Evolutionary conservation across 2,329 filamentous ascomycete species (phyloP).

Genomic region (Xylariaceae sp.): DNA sequence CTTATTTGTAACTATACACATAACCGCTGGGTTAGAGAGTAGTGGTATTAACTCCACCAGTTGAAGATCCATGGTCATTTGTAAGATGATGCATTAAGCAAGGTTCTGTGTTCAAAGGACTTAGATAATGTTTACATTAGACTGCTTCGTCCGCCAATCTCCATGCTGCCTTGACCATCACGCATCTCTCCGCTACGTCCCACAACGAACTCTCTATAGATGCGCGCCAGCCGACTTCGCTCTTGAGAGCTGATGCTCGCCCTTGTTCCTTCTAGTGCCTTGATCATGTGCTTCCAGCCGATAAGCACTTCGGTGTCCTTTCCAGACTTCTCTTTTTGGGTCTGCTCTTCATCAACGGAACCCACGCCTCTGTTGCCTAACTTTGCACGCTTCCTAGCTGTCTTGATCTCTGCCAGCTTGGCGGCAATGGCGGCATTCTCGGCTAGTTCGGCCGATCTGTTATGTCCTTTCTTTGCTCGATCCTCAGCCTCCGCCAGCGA

Average conservation of each 20-base stretch:
- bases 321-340: slow-evolving; percentile 49
- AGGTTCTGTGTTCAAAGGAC: background rate
- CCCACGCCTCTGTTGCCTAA: slow-evolving; percentile 48
- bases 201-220: slow-evolving; percentile 92
- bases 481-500: slow-evolving; percentile 50
- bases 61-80: too few species aligned
- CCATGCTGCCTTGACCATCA: slow-evolving; percentile 87
- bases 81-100: too few species aligned
- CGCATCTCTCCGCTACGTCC: slow-evolving; percentile 95
- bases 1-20: too few species aligned
- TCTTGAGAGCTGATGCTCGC: slow-evolving; percentile 85
- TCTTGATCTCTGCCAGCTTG: slow-evolving; percentile 83
- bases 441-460: slow-evolving; percentile 63
- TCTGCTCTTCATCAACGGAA: slow-evolving; percentile 33
- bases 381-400: slow-evolving; percentile 68
- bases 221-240: slow-evolving; percentile 72
- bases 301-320: slow-evolving; percentile 75
- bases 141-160: slow-evolving; percentile 90
- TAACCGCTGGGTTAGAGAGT: too few species aligned
- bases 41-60: too few species aligned
- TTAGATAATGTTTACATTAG: slow-evolving; percentile 77
- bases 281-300: slow-evolving; percentile 80
- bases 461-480: slow-evolving; percentile 51
- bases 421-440: slow-evolving; percentile 79
- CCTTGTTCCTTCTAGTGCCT: slow-evolving; percentile 76